phyloP scores from a whole-genome alignment of 225 moss, liverwort and hornwort genomes.

The Pseudisothecium myosuroides region DNA sequence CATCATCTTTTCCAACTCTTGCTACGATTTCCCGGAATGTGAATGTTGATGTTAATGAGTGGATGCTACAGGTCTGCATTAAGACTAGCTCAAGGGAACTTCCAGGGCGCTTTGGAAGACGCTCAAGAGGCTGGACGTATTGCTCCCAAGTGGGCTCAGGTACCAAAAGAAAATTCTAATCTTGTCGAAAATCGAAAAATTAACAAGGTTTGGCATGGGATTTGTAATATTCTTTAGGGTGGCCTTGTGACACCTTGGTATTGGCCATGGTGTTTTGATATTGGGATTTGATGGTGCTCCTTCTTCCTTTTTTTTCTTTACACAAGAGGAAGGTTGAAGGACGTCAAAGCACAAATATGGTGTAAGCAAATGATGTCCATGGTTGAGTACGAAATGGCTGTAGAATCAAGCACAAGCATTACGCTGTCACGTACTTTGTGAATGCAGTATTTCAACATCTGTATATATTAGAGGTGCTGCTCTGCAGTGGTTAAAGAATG shows the following conservation, averaged over 20 bases:
- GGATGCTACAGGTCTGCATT: constrained; percentile 28
- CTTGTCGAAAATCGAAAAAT: not conserved
- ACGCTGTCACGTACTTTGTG: not conserved
- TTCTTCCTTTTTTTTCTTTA: not conserved
- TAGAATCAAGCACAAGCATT: not conserved
- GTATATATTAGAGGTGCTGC: not conserved
- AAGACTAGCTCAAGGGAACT: constrained; percentile 33
- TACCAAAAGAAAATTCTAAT: not conserved
- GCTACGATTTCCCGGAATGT: not conserved
- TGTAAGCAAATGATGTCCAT: not conserved
- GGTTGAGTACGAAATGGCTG: not conserved
- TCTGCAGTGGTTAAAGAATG: not conserved
- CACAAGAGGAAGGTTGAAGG: not conserved
- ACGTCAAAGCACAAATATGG: not conserved
- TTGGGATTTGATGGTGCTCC: not conserved
- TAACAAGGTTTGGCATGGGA: not conserved
- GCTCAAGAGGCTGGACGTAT: constrained; percentile 25
- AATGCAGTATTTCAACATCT: not conserved
- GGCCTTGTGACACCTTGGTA: not conserved
- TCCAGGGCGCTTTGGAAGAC: constrained; percentile 35
- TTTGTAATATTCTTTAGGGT: not conserved
- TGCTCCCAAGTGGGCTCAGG: constrained; percentile 50
- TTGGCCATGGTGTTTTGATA: not conserved
- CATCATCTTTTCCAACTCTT: not conserved
- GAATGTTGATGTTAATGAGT: not conserved